A percentile compares a stretch with the other conserved stretches of the same genome.
These are phyloP conservation scores for Solanum tacnaense DNA, from an alignment of 257 asterid species.

Conservation along the genomic window DNA sequence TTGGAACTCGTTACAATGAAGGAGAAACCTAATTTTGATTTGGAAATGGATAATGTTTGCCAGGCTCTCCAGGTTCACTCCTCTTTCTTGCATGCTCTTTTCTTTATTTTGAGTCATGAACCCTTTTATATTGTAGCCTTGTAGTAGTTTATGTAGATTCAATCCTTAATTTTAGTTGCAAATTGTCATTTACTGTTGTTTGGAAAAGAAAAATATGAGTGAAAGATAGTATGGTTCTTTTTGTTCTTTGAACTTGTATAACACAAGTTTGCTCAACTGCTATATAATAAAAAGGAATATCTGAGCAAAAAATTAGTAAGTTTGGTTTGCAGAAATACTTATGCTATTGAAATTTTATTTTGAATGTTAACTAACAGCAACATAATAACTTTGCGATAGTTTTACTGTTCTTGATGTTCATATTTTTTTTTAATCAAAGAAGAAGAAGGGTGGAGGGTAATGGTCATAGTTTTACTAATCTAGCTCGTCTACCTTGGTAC, in stretches of 20 bases:
- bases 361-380: not conserved
- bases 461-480: not conserved
- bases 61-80: conserved; percentile 57
- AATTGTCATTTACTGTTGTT: not conserved
- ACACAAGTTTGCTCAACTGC: not conserved
- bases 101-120: not conserved
- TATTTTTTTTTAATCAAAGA: not conserved
- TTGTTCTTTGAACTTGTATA: not conserved
- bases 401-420: not conserved
- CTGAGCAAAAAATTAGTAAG: not conserved
- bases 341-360: not conserved
- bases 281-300: not conserved
- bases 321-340: not conserved
- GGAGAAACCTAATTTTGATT: conserved; percentile 57
- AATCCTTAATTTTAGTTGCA: not conserved
- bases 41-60: conserved; percentile 62
- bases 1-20: conserved; percentile 64
- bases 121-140: not conserved
- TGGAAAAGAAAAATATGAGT: not conserved
- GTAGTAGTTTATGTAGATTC: not conserved
- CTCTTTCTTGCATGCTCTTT: not conserved
- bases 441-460: not conserved
- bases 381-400: not conserved
- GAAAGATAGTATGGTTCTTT: not conserved
- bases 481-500: not conserved